Percentiles rank a stretch among this genome's conserved stretches.
Conservation (phyloP, 2,329 filamentous ascomycete genomes). For the Rhexocercosporidium sp. region DNA sequence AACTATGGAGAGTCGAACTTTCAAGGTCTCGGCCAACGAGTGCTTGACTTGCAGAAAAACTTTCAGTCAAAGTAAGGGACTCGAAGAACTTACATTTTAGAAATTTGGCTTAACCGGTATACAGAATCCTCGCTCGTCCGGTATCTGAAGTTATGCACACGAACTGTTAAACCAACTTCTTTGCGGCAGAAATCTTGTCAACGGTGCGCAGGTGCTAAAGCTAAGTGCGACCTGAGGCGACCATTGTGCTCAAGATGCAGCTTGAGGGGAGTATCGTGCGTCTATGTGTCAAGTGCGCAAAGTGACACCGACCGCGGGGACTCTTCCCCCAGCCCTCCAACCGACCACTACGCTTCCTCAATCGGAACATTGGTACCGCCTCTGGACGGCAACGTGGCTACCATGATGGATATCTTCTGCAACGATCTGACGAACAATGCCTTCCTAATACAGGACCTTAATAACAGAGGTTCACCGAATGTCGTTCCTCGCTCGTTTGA, state of each 20-base stretch:
- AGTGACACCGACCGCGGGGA: neutral
- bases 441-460: neutral
- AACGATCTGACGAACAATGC: neutral
- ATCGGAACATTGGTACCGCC: neutral
- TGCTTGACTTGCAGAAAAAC: slow-evolving; percentile 20
- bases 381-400: neutral
- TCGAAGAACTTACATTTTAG: neutral
- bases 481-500: neutral
- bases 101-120: neutral
- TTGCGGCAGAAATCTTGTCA: slow-evolving; percentile 39
- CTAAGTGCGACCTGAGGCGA: slow-evolving; percentile 37
- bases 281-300: slow-evolving; percentile 25
- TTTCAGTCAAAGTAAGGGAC: slow-evolving; percentile 24
- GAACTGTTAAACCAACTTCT: slow-evolving; percentile 9
- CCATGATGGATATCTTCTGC: neutral
- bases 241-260: slow-evolving; percentile 38
- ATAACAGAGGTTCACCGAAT: neutral
- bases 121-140: slow-evolving; percentile 25
- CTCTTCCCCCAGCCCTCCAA: neutral
- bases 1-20: neutral
- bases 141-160: slow-evolving; percentile 23
- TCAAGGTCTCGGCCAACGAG: neutral
- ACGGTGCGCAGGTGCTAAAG: slow-evolving; percentile 38
- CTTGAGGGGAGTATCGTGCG: slow-evolving; percentile 29
- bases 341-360: neutral